Percentiles rank a stretch among this genome's conserved stretches.
These are phyloP conservation scores for Fusarium miscanthi DNA, from an alignment of 2,329 filamentous ascomycete genomes.

Conservation along the genomic window DNA sequence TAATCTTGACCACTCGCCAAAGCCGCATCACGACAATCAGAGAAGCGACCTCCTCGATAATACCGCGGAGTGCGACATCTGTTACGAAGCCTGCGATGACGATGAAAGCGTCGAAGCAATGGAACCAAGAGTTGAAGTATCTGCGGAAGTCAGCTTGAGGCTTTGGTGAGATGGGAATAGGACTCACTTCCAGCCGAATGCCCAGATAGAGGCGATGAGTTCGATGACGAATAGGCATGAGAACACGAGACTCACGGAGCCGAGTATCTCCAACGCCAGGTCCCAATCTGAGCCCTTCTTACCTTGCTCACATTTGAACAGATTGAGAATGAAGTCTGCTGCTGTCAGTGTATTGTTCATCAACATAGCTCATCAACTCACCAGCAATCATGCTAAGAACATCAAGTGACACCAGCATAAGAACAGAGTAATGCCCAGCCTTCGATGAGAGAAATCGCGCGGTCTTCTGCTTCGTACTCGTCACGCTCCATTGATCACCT, in stretches of 20 bases:
- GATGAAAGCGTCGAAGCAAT: constrained; percentile 14
- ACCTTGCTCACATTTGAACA: constrained; percentile 8
- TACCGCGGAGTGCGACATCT: constrained; percentile 1
- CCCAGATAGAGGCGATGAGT: constrained; percentile 6
- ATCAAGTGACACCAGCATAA: constrained; percentile 8
- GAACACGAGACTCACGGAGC: neutral
- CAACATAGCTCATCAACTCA: accelerated
- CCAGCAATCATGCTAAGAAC: constrained; percentile 22
- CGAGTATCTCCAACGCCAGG: neutral
- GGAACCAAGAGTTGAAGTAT: constrained; percentile 21
- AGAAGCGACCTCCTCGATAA: constrained; percentile 14
- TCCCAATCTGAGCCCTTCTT: neutral
- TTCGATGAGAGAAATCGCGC: constrained; percentile 2
- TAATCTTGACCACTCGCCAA: constrained; percentile 19
- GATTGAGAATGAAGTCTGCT: neutral
- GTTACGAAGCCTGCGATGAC: constrained; percentile 12
- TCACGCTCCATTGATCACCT: neutral
- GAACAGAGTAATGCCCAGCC: constrained; percentile 5
- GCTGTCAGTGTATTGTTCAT: accelerated
- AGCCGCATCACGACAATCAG: constrained; percentile 19
- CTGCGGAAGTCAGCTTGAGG: neutral
- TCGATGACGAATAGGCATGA: constrained; percentile 11
- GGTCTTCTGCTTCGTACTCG: neutral
- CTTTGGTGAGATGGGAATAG: accelerated
- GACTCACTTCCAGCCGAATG: constrained; percentile 12